Percentiles rank a stretch among this genome's conserved stretches.
phyloP scores from a whole-genome alignment of 768 basidiomycete species.

The Termitomyces sp. region DNA sequence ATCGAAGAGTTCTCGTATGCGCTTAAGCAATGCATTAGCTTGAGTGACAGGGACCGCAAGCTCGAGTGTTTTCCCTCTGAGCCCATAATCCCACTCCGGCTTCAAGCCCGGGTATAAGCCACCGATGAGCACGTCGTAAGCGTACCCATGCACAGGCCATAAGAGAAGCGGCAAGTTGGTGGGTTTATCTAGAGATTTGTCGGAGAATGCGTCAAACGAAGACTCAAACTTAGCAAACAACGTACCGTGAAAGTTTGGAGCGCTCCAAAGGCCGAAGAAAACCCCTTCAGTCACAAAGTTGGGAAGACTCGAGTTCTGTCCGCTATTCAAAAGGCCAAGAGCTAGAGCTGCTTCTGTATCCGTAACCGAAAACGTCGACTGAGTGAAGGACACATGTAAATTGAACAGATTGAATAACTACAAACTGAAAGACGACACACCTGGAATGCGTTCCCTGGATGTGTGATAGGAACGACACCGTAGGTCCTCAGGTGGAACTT shows the following conservation, averaged over 20 bases:
- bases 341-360: slow-evolving; percentile 25
- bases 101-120: slow-evolving; percentile 28
- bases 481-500: slow-evolving; percentile 35
- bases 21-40: slow-evolving; percentile 26
- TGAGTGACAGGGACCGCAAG: slow-evolving; percentile 30
- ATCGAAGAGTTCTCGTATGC: slow-evolving; percentile 31
- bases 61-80: slow-evolving; percentile 32
- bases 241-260: slow-evolving; percentile 32
- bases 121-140: slow-evolving; percentile 35
- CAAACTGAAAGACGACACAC: slow-evolving; percentile 8
- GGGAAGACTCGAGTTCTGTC: slow-evolving; percentile 28
- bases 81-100: slow-evolving; percentile 32
- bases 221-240: background rate
- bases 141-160: slow-evolving; percentile 33
- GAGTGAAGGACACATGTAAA: background rate
- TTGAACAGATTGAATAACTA: background rate
- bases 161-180: slow-evolving; percentile 25
- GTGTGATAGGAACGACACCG: slow-evolving; percentile 24
- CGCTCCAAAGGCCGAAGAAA: slow-evolving; percentile 28
- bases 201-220: background rate
- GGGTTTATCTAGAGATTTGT: slow-evolving; percentile 21
- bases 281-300: slow-evolving; percentile 30
- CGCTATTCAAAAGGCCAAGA: slow-evolving; percentile 24
- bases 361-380: slow-evolving; percentile 35
- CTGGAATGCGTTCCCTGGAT: slow-evolving; percentile 31